Percentiles rank a stretch among this genome's conserved stretches.
phyloP scores from a whole-genome alignment of 108 stramenopile genomes.

The Seminavis robusta region DNA sequence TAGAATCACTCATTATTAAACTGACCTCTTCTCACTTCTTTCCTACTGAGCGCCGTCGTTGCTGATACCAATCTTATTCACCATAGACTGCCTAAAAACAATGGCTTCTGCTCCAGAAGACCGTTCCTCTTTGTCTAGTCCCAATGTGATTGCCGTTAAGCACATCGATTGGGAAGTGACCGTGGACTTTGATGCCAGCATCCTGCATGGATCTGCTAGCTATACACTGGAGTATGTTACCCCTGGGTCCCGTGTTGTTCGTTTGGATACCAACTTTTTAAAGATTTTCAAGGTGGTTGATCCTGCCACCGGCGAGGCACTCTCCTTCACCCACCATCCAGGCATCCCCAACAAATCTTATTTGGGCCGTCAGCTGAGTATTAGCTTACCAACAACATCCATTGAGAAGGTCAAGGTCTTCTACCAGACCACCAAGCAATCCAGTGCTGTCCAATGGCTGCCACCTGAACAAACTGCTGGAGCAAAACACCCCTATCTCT shows the following conservation, averaged over 20 bases:
- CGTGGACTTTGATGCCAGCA: constrained; percentile 56
- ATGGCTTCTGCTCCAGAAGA: too few species aligned
- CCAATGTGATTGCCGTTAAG: constrained; percentile 50
- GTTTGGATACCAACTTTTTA: constrained; percentile 63
- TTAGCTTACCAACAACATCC: constrained; percentile 27
- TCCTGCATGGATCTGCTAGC: constrained; percentile 55
- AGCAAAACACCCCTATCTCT: constrained; percentile 89
- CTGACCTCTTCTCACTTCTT: too few species aligned
- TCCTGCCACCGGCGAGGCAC: constrained; percentile 21
- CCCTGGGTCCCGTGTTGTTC: constrained; percentile 9
- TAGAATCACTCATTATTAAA: too few species aligned
- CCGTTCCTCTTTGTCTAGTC: constrained; percentile 61
- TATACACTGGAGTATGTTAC: constrained; percentile 44
- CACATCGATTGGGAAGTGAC: constrained; percentile 58
- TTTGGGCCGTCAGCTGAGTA: constrained; percentile 51
- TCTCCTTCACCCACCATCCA: constrained; percentile 35
- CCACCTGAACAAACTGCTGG: constrained; percentile 92
- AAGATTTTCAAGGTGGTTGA: constrained; percentile 42
- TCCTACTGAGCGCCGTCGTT: too few species aligned
- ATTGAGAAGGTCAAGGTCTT: constrained; percentile 44
- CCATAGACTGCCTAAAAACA: too few species aligned
- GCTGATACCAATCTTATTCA: too few species aligned
- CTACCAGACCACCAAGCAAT: constrained; percentile 72
- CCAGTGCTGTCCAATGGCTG: constrained; percentile 92
- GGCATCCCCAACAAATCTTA: constrained; percentile 30